Evolutionary conservation across 768 basidiomycete genomes (phyloP).

Genomic region (Kwoniella shandongensis): DNA sequence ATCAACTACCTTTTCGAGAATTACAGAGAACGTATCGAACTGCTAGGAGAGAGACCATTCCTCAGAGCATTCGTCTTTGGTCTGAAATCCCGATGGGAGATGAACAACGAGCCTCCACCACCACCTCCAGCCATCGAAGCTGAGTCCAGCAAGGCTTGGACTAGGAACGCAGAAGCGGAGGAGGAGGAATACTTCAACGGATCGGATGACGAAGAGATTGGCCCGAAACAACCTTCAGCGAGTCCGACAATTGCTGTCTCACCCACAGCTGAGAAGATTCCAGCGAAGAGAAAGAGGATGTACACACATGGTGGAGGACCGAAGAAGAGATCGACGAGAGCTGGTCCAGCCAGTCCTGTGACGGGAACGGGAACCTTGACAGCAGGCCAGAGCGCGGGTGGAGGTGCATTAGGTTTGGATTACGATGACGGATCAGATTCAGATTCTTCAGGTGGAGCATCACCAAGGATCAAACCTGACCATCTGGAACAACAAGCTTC

Average conservation of each 20-base stretch:
- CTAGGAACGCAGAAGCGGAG: conserved; percentile 63
- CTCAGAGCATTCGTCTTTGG: conserved; percentile 56
- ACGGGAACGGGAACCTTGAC: not conserved
- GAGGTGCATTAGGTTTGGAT: conserved; percentile 41
- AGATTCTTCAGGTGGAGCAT: conserved; percentile 33
- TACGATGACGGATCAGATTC: conserved; percentile 52
- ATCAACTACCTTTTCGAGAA: conserved; percentile 79
- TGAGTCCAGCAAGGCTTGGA: conserved; percentile 26
- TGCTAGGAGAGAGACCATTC: conserved; percentile 68
- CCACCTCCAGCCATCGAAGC: conserved; percentile 21
- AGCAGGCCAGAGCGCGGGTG: conserved; percentile 2
- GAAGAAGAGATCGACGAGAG: conserved; percentile 55
- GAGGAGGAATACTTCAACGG: conserved; percentile 94
- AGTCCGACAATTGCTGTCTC: conserved; percentile 16
- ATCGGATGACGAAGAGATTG: conserved; percentile 69
- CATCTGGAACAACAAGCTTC: conserved; percentile 1
- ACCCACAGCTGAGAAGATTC: conserved; percentile 1
- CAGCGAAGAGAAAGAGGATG: conserved; percentile 51
- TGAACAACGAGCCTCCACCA: conserved; percentile 71
- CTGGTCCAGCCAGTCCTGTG: conserved; percentile 46
- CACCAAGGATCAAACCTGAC: conserved; percentile 19
- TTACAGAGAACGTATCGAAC: conserved; percentile 66
- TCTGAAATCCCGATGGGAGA: conserved; percentile 65
- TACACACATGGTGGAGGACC: conserved; percentile 56
- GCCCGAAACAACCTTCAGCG: conserved; percentile 19